Evolutionary conservation across 176 grass and related monocot species (phyloP).

Genomic region (Alopecurus myosuroides): DNA sequence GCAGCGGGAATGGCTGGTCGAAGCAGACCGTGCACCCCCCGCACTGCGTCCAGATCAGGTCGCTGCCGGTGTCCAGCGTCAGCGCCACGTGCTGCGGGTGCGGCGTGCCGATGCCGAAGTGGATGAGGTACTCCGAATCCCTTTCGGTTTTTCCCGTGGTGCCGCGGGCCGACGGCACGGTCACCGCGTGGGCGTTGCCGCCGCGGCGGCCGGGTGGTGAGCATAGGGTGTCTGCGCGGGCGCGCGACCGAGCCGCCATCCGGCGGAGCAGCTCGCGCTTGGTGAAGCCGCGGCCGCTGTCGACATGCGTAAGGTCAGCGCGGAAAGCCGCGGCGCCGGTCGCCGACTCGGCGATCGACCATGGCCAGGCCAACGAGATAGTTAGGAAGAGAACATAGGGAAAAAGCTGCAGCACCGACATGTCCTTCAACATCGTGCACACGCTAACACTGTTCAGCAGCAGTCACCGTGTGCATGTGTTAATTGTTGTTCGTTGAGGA

Average conservation of each 20-base stretch:
- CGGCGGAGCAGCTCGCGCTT: conserved; percentile 44
- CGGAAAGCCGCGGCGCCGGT: neutral
- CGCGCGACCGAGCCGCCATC: conserved; percentile 26
- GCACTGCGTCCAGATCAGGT: conserved; percentile 77
- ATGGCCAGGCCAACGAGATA: neutral
- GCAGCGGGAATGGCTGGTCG: conserved; percentile 4
- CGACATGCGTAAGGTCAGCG: conserved; percentile 49
- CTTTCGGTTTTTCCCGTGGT: conserved; percentile 16
- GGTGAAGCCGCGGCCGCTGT: conserved; percentile 46
- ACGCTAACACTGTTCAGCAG: neutral
- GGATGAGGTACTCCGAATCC: conserved; percentile 43
- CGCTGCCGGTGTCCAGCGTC: conserved; percentile 59
- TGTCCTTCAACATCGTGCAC: neutral
- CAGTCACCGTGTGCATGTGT: neutral
- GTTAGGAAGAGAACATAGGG: neutral
- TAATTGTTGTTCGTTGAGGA: neutral
- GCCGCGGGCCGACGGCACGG: neutral
- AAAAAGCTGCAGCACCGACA: neutral
- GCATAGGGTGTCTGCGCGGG: neutral
- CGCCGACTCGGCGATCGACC: neutral
- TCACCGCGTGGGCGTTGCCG: neutral
- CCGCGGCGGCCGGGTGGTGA: neutral
- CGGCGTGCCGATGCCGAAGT: conserved; percentile 50
- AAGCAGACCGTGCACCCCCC: conserved; percentile 32
- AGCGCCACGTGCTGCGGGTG: conserved; percentile 22